Base-by-base conservation (phyloP, 371 early-diverging fungal genomes). In the Encephalitozoon intestinalis region DNA sequence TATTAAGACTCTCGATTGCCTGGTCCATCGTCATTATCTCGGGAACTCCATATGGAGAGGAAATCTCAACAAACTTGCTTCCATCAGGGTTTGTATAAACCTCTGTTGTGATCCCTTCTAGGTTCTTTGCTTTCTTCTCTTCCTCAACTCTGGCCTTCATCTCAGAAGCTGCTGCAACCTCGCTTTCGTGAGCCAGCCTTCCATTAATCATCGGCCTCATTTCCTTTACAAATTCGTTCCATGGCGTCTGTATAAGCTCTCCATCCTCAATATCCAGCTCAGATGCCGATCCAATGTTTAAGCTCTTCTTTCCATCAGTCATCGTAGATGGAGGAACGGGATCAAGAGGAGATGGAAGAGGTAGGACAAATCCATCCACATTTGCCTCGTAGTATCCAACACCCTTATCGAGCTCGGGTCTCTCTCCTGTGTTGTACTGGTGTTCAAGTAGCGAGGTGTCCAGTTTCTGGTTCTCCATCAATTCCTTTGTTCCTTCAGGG, bases 381-480 rank as follows among this genome's bases (percentile, higher is more conserved):
- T 72, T 66, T 1, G 79, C 79, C 26, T 66, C 69, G 65, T 80
- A 83, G 34, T 79, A 79, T 43, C 40, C 52, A 12, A 40, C 63
- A 9, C 79, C 78, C 21, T 51, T 66, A 18, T 75, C 43, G 25
- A 77, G 63, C 49, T 73, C 66, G 39, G 49, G 53, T 71, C 73
- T 75, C 67, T 81, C 81, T 18, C 81, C 81, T 34, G 63, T 67
- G 58, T 81, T 81, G 49, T 26, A 34, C 28, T 53, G 66, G 25
- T 71, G 71, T 12, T 66, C 40, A 23, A 81, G 70, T 15, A 50
- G 1, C 2, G 65, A 68, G 5, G 77, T 76, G 43, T 80, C 76
- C 21, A 73, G 53, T 3, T 71, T 71, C 50, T 73, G 63, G 37
- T 68, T 80, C 37, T 76, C 65, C 83, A 83, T 83, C n/a, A 68